Evolutionary conservation across 2,329 filamentous ascomycete genomes (phyloP).

Genomic region (Geosmithia putterillii): DNA sequence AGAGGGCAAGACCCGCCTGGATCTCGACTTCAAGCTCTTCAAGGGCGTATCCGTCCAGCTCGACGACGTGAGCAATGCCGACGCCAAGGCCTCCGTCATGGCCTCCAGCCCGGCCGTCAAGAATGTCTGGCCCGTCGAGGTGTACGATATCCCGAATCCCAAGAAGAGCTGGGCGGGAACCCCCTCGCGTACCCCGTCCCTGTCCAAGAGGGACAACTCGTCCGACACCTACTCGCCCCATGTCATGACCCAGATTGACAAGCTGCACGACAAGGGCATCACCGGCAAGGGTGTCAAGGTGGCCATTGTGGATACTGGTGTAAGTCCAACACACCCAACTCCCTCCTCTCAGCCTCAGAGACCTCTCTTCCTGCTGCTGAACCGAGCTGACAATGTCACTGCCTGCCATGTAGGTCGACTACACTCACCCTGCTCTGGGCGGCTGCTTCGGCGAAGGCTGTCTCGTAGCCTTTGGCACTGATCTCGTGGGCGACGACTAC

Average conservation of each 20-base stretch:
- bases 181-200: slow-evolving; percentile 8
- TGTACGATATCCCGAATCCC: slow-evolving; percentile 31
- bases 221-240: slow-evolving; percentile 33
- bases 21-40: slow-evolving; percentile 38
- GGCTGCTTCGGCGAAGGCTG: slow-evolving; percentile 50
- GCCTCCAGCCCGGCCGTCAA: slow-evolving; percentile 30
- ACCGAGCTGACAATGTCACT: too few species aligned
- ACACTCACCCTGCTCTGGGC: slow-evolving; percentile 49
- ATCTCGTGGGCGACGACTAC: slow-evolving; percentile 45
- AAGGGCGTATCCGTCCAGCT: slow-evolving; percentile 42
- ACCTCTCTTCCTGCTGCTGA: background rate
- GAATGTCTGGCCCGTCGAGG: slow-evolving; percentile 33
- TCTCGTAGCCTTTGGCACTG: slow-evolving; percentile 43
- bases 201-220: slow-evolving; percentile 8
- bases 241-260: slow-evolving; percentile 43
- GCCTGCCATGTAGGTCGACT: slow-evolving; percentile 34
- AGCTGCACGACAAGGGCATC: slow-evolving; percentile 33
- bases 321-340: slow-evolving; percentile 16
- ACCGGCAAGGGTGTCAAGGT: slow-evolving; percentile 40
- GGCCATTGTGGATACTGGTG: slow-evolving; percentile 40
- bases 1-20: slow-evolving; percentile 32
- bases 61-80: slow-evolving; percentile 29
- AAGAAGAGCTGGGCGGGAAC: slow-evolving; percentile 30
- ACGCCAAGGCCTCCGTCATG: slow-evolving; percentile 27
- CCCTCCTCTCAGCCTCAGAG: background rate